Evolutionary conservation across 768 basidiomycete genomes (phyloP), one percentile per base, ranked within the genome.

Genomic region (Coprinopsis sp.): DNA sequence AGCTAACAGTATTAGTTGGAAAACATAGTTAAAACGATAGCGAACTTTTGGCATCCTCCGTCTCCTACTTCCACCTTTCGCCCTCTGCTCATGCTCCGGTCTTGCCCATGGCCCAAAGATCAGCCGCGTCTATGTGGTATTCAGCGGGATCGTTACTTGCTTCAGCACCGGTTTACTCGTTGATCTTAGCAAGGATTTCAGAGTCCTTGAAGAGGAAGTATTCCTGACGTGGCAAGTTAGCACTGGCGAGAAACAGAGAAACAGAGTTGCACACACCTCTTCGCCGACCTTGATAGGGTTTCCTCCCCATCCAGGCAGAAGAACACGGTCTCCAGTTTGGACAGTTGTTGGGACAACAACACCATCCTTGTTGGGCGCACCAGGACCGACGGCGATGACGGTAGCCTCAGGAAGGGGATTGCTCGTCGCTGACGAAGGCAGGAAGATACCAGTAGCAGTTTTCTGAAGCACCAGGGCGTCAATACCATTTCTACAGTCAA

Each of bases 281-380:
- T 98, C 96, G 31, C 93, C 94, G 38, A 98, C 81, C 71, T 99
- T 99, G 68, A 99, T 92, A 13, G 89, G 64, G 61, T 84, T 93
- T 10, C 96, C 96, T 43, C 96, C 96, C 90, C 95, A 99, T 4
- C 90, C 91, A 11, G 96, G 95, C 3, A 99, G 72, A 42, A 99
- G 74, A 13, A 98, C 94, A 8, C 88, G 77, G 71, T 98, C 96
- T 30, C 95, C 95, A 14, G 87, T 76, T 69, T 86, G 82, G 37
- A 98, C 94, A 14, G 70, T 64, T 5, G 84, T 79, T 2, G 91
- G 87, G 14, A 85, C 68, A 7, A 95, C 43, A 10, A 73, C 63
- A 27, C 95, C 95, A 2, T 90, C 80, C 72, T 91, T 91, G 73
- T 88, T 79, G 18, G 82, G 86, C n/a, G 87, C 87, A 25, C 96